Evolutionary conservation across 768 basidiomycete species (phyloP).

Genomic region (Leccinellum rugosiceps): DNA sequence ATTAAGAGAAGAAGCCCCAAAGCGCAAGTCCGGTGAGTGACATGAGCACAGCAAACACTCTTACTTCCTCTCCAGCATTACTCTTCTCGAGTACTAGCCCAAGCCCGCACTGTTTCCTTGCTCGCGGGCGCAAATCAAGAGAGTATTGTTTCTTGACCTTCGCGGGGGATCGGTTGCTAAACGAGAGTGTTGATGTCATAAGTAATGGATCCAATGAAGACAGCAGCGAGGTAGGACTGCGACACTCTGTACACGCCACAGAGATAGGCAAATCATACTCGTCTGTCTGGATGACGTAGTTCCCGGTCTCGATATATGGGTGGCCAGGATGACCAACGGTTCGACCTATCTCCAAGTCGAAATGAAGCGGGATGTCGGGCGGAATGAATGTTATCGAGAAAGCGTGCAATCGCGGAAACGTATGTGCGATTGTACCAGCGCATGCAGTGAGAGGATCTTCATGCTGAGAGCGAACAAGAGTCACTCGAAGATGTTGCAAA

Average conservation of each 20-base stretch:
- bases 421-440: conserved; percentile 58
- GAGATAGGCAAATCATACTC: conserved; percentile 60
- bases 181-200: conserved; percentile 23
- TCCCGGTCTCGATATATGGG: conserved; percentile 40
- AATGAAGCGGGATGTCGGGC: conserved; percentile 46
- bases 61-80: conserved; percentile 65
- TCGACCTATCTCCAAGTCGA: conserved; percentile 42
- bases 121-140: conserved; percentile 31
- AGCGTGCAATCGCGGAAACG: conserved; percentile 61
- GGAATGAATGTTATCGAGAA: conserved; percentile 69
- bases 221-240: conserved; percentile 23
- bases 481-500: conserved; percentile 58
- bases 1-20: conserved; percentile 29
- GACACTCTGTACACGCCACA: conserved; percentile 50
- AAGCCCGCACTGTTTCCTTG: conserved; percentile 39
- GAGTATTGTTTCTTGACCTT: conserved; percentile 22
- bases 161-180: conserved; percentile 20
- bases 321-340: conserved; percentile 25
- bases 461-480: conserved; percentile 64
- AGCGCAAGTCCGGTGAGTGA: conserved; percentile 30
- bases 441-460: conserved; percentile 58
- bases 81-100: conserved; percentile 54
- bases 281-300: conserved; percentile 56
- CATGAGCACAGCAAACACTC: conserved; percentile 24
- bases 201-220: conserved; percentile 26